Evolutionary conservation across 2,329 filamentous ascomycete genomes (phyloP).

Genomic region (Verticillium nubilum): DNA sequence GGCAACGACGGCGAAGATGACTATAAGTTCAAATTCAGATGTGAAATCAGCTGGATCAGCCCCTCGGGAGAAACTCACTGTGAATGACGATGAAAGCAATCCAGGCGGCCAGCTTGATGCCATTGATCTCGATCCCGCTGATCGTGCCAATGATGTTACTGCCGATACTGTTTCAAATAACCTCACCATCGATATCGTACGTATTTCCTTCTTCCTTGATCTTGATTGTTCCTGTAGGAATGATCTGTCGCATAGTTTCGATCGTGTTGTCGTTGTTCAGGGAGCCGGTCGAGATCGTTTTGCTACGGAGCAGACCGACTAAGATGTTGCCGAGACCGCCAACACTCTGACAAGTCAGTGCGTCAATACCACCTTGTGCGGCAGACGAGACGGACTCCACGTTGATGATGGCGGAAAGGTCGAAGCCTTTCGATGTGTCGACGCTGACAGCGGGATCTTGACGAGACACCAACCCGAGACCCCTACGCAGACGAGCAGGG

Average conservation of each 20-base stretch:
- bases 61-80: conserved; percentile 15
- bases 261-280: conserved; percentile 4
- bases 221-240: conserved; percentile 19
- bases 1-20: conserved; percentile 17
- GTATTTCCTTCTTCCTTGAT: conserved; percentile 18
- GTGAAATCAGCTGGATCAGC: neutral
- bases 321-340: conserved; percentile 22
- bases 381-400: conserved; percentile 21
- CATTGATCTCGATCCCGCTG: conserved; percentile 13
- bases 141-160: conserved; percentile 10
- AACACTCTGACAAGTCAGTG: conserved; percentile 25
- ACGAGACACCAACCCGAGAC: neutral
- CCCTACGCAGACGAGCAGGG: neutral
- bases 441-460: conserved; percentile 8
- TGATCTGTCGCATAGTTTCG: conserved; percentile 13
- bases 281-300: conserved; percentile 12
- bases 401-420: conserved; percentile 21
- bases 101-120: conserved; percentile 10
- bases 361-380: conserved; percentile 21
- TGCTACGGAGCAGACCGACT: conserved; percentile 18
- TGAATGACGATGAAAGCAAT: conserved; percentile 17
- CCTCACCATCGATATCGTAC: conserved; percentile 19
- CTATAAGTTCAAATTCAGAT: conserved; percentile 3
- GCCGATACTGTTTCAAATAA: conserved; percentile 14
- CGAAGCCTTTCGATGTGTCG: conserved; percentile 11